Evolutionary conservation across 2,329 filamentous ascomycete genomes (phyloP), one percentile per base, ranked within the genome.

Genomic region (Talaromyces islandicus): DNA sequence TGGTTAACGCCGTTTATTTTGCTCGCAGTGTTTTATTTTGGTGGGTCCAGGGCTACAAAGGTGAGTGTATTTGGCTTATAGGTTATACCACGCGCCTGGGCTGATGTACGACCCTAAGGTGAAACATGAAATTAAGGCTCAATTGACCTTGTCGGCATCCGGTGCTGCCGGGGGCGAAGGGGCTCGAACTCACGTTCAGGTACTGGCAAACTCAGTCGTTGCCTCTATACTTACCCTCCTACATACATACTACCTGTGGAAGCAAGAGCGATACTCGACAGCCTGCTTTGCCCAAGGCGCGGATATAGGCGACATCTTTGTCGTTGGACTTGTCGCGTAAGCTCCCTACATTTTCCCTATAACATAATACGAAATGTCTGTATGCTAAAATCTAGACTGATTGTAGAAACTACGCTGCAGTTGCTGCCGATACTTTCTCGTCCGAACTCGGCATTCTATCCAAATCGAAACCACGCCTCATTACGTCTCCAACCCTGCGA

Each of bases 361-460:
- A 30, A 25, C 14, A n/a, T 32, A 4, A 19, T 38, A 24, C 19
- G 11, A 5, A 29, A n/a, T 38, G 2, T 43, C 11, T 11, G 46
- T 21, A 19, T 30, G n/a, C 35, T 48, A 60, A 57, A 17, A 41
- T 38, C 38, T 38, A 7, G 21, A 24, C 25, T 21, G 24, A n/a
- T 29, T 56, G n/a, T 59, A 77, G 75, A 48, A 93, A 96, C 77
- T 99, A 99, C 70, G 93, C 92, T 27, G 90, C 91, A 54, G 92
- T 96, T 10, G 87, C 91, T 21, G 91, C 93, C 55, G 94, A 99
- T 73, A 99, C 94, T 0, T 94, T 97, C 73, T 92, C 90, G 60
- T 96, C 92, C 11, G 94, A 99, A 78, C 86, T 99, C 21, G 94
- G 94, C 14, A 99, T 99, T 60, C 81, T 99, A 12, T 89, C 92